A percentile compares a stretch with the other conserved stretches of the same genome.
These are phyloP conservation scores for Litsea cubeba DNA, from an alignment of 164 flowering plant genomes.

Conservation along the genomic window DNA sequence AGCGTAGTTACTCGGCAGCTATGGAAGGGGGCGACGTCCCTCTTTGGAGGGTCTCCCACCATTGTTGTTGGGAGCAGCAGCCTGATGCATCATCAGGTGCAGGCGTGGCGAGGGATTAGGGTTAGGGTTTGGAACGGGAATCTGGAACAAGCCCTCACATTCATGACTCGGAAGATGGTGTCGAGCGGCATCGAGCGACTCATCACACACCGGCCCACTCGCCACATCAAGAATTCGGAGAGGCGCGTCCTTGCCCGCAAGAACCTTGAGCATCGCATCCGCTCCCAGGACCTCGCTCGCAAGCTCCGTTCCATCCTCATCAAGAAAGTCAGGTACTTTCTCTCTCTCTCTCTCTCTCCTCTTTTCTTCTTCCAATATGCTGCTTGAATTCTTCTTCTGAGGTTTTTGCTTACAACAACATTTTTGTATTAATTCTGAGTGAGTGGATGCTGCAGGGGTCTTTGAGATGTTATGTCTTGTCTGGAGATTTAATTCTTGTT, in stretches of 20 bases:
- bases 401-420: too few relatives aligned
- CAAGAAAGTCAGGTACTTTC: conserved; percentile 76
- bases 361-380: too few relatives aligned
- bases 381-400: neutral
- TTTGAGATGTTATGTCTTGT: too few relatives aligned
- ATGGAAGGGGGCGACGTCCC: too few relatives aligned
- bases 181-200: conserved; percentile 73
- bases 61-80: too few relatives aligned
- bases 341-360: neutral
- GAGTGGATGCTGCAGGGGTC: too few relatives aligned
- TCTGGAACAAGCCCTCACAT: conserved; percentile 50
- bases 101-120: conserved; percentile 16
- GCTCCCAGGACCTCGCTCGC: conserved; percentile 51
- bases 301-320: conserved; percentile 66
- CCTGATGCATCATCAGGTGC: conserved; percentile 2
- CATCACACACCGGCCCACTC: conserved; percentile 36
- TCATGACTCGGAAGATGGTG: conserved; percentile 62
- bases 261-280: conserved; percentile 42
- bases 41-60: too few relatives aligned
- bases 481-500: too few relatives aligned
- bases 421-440: too few relatives aligned
- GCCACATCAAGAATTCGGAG: conserved; percentile 79
- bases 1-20: too few relatives aligned
- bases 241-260: conserved; percentile 71
- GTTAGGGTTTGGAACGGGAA: conserved; percentile 29